A percentile compares a stretch with the other conserved stretches of the same genome.
Conservation (phyloP, 768 basidiomycete species). For the Boletus pseudo-olivaceus region DNA sequence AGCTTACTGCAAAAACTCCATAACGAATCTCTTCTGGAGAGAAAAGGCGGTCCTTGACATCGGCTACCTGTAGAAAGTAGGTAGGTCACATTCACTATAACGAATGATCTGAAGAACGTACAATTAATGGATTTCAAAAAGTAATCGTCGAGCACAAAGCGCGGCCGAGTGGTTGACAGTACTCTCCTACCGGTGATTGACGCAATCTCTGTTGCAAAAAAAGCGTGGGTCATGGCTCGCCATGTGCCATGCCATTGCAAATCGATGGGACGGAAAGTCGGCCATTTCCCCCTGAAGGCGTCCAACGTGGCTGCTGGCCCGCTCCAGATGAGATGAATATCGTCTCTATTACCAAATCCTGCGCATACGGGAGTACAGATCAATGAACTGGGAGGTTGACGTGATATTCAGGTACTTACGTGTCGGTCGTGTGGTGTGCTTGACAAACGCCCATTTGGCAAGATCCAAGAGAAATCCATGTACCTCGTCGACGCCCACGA, state of each 20-base stretch:
- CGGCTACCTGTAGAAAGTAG: background rate
- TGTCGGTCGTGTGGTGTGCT: background rate
- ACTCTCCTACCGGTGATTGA: background rate
- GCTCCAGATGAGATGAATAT: slow-evolving; percentile 13
- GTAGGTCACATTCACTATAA: background rate
- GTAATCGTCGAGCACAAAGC: slow-evolving; percentile 19
- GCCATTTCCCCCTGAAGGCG: slow-evolving; percentile 6
- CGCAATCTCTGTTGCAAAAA: slow-evolving; percentile 1
- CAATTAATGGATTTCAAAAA: slow-evolving; percentile 22
- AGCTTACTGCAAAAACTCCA: slow-evolving; percentile 30
- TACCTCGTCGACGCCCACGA: slow-evolving; percentile 20
- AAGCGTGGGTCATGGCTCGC: slow-evolving; percentile 6
- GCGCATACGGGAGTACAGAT: background rate
- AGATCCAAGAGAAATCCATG: slow-evolving; percentile 19
- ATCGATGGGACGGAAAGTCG: slow-evolving; percentile 1
- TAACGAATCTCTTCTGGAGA: slow-evolving; percentile 17
- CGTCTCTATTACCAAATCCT: background rate
- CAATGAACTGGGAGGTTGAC: background rate
- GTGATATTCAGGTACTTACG: background rate
- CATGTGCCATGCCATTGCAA: slow-evolving; percentile 6
- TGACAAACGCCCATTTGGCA: slow-evolving; percentile 14
- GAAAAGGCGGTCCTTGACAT: slow-evolving; percentile 8
- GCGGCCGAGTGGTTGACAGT: background rate
- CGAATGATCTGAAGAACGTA: slow-evolving; percentile 5
- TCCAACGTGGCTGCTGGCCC: slow-evolving; percentile 10